Percentiles rank a stretch among this genome's conserved stretches.
These are phyloP conservation scores for Aspergillus conjunctus DNA, from an alignment of 495 filamentous ascomycete species.

Conservation along the genomic window DNA sequence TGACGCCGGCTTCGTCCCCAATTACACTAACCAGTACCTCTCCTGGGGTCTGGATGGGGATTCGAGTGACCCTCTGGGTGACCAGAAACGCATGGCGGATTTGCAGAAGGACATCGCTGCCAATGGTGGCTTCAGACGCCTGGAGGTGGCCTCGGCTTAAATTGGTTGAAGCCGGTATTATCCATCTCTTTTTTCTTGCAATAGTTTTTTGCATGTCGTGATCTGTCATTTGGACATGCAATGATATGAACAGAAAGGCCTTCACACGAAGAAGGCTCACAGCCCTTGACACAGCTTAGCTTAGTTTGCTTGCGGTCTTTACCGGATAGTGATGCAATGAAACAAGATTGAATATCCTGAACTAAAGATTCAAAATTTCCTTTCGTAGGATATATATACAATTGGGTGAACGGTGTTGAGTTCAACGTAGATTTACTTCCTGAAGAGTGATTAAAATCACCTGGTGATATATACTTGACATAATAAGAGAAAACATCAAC, in stretches of 20 bases:
- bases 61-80: constrained; percentile 61
- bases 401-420: too few species aligned
- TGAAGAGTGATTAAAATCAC: too few species aligned
- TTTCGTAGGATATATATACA: too few species aligned
- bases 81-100: constrained; percentile 66
- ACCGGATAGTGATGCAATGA: background rate
- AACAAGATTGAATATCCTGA: background rate
- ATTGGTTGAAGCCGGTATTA: background rate
- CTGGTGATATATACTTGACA: too few species aligned
- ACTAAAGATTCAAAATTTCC: too few species aligned
- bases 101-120: constrained; percentile 60
- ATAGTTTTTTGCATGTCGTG: background rate
- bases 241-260: background rate
- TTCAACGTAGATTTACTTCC: too few species aligned
- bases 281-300: background rate
- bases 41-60: constrained; percentile 62
- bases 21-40: constrained; percentile 69
- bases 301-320: background rate
- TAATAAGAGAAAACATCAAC: background rate
- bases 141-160: constrained; percentile 41
- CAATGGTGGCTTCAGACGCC: constrained; percentile 48
- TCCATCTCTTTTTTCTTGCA: background rate
- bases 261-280: background rate
- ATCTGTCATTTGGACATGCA: background rate
- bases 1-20: constrained; percentile 57